Percentiles rank a stretch among this genome's conserved stretches.
phyloP scores from a whole-genome alignment of 257 asterid species.

The Salvia miltiorrhiza region DNA sequence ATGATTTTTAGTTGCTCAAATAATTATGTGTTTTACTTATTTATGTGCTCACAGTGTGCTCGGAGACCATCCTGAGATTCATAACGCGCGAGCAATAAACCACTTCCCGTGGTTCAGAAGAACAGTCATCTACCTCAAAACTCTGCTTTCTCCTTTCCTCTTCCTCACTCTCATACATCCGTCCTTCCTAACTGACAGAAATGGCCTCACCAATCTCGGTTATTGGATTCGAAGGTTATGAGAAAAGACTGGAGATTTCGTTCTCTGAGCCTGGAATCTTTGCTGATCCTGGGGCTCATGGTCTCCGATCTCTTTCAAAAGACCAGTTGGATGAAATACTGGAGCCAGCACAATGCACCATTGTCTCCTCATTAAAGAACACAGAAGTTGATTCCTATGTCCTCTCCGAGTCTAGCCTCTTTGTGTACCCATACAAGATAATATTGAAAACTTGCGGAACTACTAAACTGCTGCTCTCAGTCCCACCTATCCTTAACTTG shows the following conservation, averaged over 20 bases:
- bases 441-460: constrained; percentile 25
- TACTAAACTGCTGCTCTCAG: constrained; percentile 1
- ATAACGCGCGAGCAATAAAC: background rate
- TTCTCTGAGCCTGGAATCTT: constrained; percentile 24
- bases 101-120: constrained; percentile 25
- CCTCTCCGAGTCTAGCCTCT: constrained; percentile 63
- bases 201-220: constrained; percentile 31
- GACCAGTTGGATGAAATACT: constrained; percentile 35
- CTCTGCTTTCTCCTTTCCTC: background rate
- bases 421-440: constrained; percentile 49
- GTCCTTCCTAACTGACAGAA: background rate
- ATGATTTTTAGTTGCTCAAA: background rate
- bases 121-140: constrained; percentile 17
- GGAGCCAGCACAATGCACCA: constrained; percentile 38
- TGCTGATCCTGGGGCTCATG: constrained; percentile 17
- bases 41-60: constrained; percentile 26
- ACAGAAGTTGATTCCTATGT: constrained; percentile 45
- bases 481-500: constrained; percentile 6
- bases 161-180: constrained; percentile 9
- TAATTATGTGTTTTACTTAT: background rate
- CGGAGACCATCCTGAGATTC: constrained; percentile 40
- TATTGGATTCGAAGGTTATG: constrained; percentile 45
- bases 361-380: constrained; percentile 28
- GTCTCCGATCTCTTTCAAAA: constrained; percentile 36
- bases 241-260: constrained; percentile 50